Percentiles rank a stretch among this genome's conserved stretches.
Conservation (phyloP, 1,284 basidiomycete species). For the Rhodofomes roseus region DNA sequence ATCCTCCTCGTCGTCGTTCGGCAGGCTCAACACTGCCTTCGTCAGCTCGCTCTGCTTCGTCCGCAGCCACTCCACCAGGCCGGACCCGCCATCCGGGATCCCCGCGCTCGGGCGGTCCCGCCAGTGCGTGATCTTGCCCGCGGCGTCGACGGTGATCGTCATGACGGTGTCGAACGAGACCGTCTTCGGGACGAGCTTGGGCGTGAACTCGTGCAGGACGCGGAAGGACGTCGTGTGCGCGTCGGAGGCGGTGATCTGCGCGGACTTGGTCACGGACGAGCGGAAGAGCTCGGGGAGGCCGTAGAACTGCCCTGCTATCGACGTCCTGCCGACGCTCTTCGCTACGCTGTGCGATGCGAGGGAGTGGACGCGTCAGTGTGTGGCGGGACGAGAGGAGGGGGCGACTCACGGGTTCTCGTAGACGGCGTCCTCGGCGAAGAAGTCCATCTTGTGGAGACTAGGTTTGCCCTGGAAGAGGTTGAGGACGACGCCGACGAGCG, state of each 20-base stretch:
- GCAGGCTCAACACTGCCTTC: neutral
- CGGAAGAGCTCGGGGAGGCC: neutral
- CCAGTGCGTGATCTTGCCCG: neutral
- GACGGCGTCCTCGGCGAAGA: neutral
- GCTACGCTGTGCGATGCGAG: neutral
- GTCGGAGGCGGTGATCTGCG: neutral
- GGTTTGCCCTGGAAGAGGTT: slow-evolving; percentile 1
- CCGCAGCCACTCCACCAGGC: neutral
- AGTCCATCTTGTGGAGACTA: neutral
- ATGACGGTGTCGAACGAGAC: neutral
- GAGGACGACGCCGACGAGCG: neutral
- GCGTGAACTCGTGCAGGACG: neutral
- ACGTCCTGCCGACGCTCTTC: neutral
- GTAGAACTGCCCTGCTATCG: neutral
- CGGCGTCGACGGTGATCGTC: neutral
- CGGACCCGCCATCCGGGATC: neutral
- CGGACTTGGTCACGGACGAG: neutral
- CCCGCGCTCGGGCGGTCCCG: neutral
- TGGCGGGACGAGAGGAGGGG: neutral
- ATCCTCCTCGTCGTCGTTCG: neutral
- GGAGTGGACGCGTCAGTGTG: neutral
- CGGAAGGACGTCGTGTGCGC: neutral
- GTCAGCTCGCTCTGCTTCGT: neutral
- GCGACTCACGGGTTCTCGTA: neutral
- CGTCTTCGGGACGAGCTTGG: neutral